Evolutionary conservation across 805 yeast species (phyloP).

Genomic region (Saturnispora halmiae): DNA sequence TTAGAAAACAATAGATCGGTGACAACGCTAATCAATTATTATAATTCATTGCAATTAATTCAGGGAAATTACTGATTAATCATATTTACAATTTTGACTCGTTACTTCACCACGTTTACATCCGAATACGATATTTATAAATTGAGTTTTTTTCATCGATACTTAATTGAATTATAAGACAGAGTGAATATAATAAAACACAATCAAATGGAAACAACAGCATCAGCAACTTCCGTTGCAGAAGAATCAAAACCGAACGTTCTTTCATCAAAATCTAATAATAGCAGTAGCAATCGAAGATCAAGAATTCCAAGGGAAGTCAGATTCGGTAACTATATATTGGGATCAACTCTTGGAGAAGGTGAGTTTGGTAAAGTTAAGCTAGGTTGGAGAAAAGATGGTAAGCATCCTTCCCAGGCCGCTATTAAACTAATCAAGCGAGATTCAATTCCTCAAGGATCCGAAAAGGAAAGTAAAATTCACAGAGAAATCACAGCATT

Average conservation of each 20-base stretch:
- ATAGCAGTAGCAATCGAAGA: slow-evolving; percentile 7
- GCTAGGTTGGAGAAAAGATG: slow-evolving; percentile 89
- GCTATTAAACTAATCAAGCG: slow-evolving; percentile 89
- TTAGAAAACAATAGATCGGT: neutral
- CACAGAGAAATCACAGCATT: slow-evolving; percentile 90
- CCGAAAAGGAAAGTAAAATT: slow-evolving; percentile 80
- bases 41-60: too few species aligned
- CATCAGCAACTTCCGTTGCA: neutral
- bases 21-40: too few species aligned
- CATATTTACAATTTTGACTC: neutral
- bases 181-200: too few species aligned
- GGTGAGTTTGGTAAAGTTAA: slow-evolving; percentile 98
- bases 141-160: neutral
- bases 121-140: neutral
- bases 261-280: neutral
- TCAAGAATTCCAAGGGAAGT: slow-evolving; percentile 45
- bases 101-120: neutral
- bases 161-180: too few species aligned
- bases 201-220: neutral
- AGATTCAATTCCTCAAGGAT: slow-evolving; percentile 78
- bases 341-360: slow-evolving; percentile 93
- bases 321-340: slow-evolving; percentile 79
- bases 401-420: slow-evolving; percentile 69
- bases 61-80: neutral
- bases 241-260: neutral